Evolutionary conservation across 2,329 filamentous ascomycete genomes (phyloP), one percentile per base, ranked within the genome.

Genomic region (Aspergillus carbonarius): DNA sequence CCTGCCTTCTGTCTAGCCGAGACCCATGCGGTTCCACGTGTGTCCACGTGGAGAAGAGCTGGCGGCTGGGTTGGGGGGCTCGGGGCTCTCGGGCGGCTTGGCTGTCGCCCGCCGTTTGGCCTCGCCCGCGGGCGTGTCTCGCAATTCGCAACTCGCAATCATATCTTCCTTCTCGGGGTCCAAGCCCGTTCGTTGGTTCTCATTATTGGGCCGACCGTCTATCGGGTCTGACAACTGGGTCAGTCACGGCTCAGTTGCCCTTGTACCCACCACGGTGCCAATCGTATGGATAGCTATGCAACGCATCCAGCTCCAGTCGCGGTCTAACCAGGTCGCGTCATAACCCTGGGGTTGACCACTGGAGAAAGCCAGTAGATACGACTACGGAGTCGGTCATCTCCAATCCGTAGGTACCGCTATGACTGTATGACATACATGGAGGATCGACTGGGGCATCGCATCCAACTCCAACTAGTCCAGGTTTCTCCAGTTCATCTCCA

Each of bases 1-100:
- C 55, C 39, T 42, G 39, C 30, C 37, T 52, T 61, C 34, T 51
- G 34, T 51, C 54, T 63, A 63, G 55, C 56, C 61, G 62, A 65
- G 68, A 68, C 65, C 63, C 67, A 71, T 70, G 70, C 66, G 59
- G 68, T 67, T 63, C 68, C 71, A 74, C 71, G 71, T 74, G 71
- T 63, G 64, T 63, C 63, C 71, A 73, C 71, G 71, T 73, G 71
- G 71, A 66, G 63, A 63, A 63, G 53, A 48, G 58, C 55, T 56
- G 50, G 54, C 32, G 42, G 52, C 37, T 54, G 51, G 49, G 32
- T 51, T 51, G 32, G 32, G 34, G 27, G 34, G 49, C 49, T 51
- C 49, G 30, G 30, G 30, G 30, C 30, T 32, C 30, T 32, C 30
- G 37, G 49, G 30, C 57, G 58, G 49, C 53, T 61, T 57, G 55